A percentile compares a stretch with the other conserved stretches of the same genome.
phyloP scores from a whole-genome alignment of 495 filamentous ascomycete species.

The Evansstolkia leycettana region DNA sequence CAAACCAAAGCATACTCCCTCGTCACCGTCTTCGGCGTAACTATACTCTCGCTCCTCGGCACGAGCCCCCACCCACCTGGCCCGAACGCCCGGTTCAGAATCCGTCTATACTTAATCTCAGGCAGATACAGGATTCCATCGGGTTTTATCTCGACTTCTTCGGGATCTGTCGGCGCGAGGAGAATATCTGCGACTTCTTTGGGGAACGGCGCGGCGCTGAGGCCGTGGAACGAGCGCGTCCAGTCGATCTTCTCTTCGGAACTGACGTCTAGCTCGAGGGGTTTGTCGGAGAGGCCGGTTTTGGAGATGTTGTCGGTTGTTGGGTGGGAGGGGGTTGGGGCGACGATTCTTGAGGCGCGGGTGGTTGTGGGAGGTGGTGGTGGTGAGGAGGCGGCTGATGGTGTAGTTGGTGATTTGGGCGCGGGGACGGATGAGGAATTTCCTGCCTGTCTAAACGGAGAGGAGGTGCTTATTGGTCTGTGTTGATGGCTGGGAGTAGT shows the following conservation, averaged over 20 bases:
- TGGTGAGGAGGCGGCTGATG: conserved; percentile 11
- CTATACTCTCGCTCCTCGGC: conserved; percentile 79
- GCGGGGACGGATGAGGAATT: neutral
- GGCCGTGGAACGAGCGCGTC: conserved; percentile 84
- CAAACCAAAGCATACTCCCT: conserved; percentile 90
- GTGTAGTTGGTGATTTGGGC: neutral
- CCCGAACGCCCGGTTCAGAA: conserved; percentile 84
- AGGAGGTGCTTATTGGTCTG: too few species aligned
- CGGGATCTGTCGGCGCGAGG: conserved; percentile 48
- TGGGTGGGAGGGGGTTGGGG: conserved; percentile 19
- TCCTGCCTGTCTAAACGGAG: too few species aligned
- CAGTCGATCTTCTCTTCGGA: conserved; percentile 62
- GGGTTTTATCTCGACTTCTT: conserved; percentile 91
- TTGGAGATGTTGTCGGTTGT: conserved; percentile 39
- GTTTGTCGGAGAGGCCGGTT: conserved; percentile 39
- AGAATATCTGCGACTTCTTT: conserved; percentile 64
- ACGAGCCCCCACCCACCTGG: conserved; percentile 93
- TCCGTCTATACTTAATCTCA: conserved; percentile 95
- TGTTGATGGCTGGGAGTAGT: too few species aligned
- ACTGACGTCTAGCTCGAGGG: conserved; percentile 30
- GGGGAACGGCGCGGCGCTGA: conserved; percentile 62
- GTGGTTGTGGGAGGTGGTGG: conserved; percentile 7
- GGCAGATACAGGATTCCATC: conserved; percentile 95
- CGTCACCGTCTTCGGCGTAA: conserved; percentile 79
- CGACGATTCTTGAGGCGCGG: conserved; percentile 4